Evolutionary conservation across 371 early-diverging fungal species (phyloP).

Genomic region (Lichtheimia ornata): DNA sequence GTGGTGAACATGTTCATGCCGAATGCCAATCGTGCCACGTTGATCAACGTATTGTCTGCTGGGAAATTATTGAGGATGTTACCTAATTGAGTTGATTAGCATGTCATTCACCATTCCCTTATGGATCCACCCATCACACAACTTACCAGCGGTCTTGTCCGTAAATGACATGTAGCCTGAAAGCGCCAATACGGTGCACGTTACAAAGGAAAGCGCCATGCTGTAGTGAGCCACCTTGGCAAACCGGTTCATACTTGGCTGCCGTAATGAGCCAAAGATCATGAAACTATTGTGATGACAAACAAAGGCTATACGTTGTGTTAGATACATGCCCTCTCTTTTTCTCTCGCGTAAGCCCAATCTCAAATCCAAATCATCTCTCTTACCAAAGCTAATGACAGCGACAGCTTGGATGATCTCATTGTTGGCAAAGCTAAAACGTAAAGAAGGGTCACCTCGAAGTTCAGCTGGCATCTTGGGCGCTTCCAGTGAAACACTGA

Average conservation of each 20-base stretch:
- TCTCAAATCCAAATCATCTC: background rate
- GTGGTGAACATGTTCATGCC: conserved; percentile 86
- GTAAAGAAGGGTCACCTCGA: conserved; percentile 51
- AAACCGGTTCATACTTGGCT: conserved; percentile 74
- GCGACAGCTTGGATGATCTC: conserved; percentile 77
- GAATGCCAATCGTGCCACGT: conserved; percentile 78
- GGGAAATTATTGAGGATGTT: conserved; percentile 84
- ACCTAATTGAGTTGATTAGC: conserved; percentile 29
- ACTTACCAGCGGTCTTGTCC: conserved; percentile 67
- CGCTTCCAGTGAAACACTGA: conserved; percentile 71
- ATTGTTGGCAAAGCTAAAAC: conserved; percentile 54
- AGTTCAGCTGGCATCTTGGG: conserved; percentile 57
- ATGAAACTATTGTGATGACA: conserved; percentile 85
- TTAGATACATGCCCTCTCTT: too few relatives aligned
- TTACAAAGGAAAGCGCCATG: conserved; percentile 64
- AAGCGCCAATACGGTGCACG: conserved; percentile 67
- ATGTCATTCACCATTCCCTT: too few relatives aligned
- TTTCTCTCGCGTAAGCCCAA: background rate
- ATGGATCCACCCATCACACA: background rate
- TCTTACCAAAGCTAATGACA: conserved; percentile 80
- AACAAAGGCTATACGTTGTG: conserved; percentile 66
- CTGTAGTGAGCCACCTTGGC: conserved; percentile 73
- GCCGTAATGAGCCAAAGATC: conserved; percentile 75
- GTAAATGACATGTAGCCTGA: conserved; percentile 72
- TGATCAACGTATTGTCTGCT: conserved; percentile 68